A percentile compares a stretch with the other conserved stretches of the same genome.
Evolutionary conservation across 1,139 yeast genomes (phyloP).

Genomic region (Scheffersomyces segobiensis): DNA sequence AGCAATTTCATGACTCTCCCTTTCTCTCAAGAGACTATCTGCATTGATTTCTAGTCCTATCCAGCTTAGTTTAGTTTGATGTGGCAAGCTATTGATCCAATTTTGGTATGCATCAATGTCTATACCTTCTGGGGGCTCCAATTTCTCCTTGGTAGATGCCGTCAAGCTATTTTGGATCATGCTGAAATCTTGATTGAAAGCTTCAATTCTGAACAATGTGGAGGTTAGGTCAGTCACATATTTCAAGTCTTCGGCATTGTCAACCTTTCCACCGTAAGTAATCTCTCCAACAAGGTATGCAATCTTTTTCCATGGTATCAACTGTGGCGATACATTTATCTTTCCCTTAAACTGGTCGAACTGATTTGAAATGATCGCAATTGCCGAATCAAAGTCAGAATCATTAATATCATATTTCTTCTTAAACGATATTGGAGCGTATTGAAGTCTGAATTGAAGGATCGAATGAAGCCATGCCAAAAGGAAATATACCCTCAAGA

Average conservation of each 20-base stretch:
- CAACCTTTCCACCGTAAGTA: slow-evolving; percentile 76
- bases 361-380: slow-evolving; percentile 33
- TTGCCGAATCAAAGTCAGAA: slow-evolving; percentile 63
- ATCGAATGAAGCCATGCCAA: slow-evolving; percentile 72
- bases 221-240: slow-evolving; percentile 27
- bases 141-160: slow-evolving; percentile 9
- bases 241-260: slow-evolving; percentile 42
- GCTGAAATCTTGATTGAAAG: slow-evolving; percentile 30
- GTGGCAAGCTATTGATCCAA: slow-evolving; percentile 63
- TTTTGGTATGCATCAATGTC: slow-evolving; percentile 29
- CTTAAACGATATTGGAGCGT: slow-evolving; percentile 62
- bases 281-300: slow-evolving; percentile 52
- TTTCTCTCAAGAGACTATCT: slow-evolving; percentile 25
- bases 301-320: slow-evolving; percentile 61
- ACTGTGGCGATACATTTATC: slow-evolving; percentile 46
- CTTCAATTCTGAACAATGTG: slow-evolving; percentile 24
- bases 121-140: slow-evolving; percentile 52
- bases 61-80: slow-evolving; percentile 64
- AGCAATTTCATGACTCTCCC: slow-evolving; percentile 19
- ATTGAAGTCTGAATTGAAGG: slow-evolving; percentile 58
- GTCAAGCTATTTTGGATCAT: slow-evolving; percentile 31
- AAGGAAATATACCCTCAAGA: slow-evolving; percentile 51
- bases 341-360: slow-evolving; percentile 23
- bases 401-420: slow-evolving; percentile 70
- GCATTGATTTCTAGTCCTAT: slow-evolving; percentile 53